Conservation (phyloP, 2,329 filamentous ascomycete species). For the Cadophora gregata region DNA sequence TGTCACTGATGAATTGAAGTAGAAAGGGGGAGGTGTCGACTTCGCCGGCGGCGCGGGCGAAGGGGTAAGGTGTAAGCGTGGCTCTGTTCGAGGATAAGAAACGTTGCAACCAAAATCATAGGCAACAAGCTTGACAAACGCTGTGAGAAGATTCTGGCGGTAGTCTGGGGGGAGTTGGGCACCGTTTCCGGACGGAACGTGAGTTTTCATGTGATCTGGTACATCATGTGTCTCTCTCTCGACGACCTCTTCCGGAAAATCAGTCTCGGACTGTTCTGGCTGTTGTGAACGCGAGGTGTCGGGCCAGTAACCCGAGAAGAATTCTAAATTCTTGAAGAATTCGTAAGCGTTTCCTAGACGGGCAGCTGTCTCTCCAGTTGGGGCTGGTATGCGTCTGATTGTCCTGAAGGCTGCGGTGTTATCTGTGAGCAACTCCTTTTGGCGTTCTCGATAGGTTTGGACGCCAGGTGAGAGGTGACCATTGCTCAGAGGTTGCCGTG, state of each 20-base stretch:
- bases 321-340: conserved; percentile 68
- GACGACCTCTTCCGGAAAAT: conserved; percentile 10
- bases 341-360: conserved; percentile 69
- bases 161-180: conserved; percentile 63
- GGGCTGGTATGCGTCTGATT: conserved; percentile 61
- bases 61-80: conserved; percentile 59
- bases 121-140: conserved; percentile 67
- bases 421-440: conserved; percentile 59
- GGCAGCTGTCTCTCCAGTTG: conserved; percentile 58
- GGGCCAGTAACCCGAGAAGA: conserved; percentile 65
- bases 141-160: conserved; percentile 60
- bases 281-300: conserved; percentile 55
- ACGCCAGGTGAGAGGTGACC: conserved; percentile 62
- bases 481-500: conserved; percentile 56
- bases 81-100: conserved; percentile 60
- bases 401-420: conserved; percentile 67
- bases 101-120: conserved; percentile 72
- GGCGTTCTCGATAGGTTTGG: conserved; percentile 63
- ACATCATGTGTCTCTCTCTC: conserved; percentile 31
- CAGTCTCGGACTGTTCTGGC: conserved; percentile 16
- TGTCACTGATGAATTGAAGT: conserved; percentile 63
- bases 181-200: conserved; percentile 55
- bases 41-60: conserved; percentile 25
- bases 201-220: conserved; percentile 32
- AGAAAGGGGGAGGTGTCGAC: conserved; percentile 44